Evolutionary conservation across 768 basidiomycete genomes (phyloP), one percentile per base, ranked within the genome.

Genomic region (Rhodocollybia butyracea): DNA sequence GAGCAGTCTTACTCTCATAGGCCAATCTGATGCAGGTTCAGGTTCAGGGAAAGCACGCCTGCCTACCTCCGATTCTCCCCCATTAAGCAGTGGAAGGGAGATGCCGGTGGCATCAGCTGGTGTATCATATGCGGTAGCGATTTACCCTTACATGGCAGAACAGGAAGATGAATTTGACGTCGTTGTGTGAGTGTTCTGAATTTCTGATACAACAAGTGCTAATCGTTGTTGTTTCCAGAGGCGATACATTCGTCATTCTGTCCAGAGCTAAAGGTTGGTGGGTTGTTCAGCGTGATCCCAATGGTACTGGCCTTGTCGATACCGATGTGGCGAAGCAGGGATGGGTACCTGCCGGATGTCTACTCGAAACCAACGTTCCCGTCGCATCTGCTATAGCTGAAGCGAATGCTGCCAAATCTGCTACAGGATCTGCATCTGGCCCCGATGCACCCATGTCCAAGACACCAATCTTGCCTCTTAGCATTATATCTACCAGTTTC

Each of bases 101-200:
- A 76, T 77, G 27, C 76, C 77, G 47, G 63, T 75, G 36, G 61
- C 72, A 2, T 71, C 72, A n/a, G 71, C 69, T 48, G 85, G 84
- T 13, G 79, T 94, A 19, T 94, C 94, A 11, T 99, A 97, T 65
- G 95, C 96, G 2, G 92, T 99, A 31, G 94, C 95, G 29, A 98
- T 98, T 61, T 98, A 99, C 66, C 97, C 97, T 42, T 98, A 99
- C 69, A 89, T 95, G 84, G 94, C 96, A 5, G 97, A 98, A 70
- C 89, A 97, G 67, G 94, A 97, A 55, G 97, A 98, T 68, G 97
- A 99, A 68, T 98, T 98, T 68, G 94, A 98, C 66, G 97, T 98
- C 2, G 85, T 90, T 36, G 95, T 99, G 88, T 97, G 70, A 73
- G 90, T 80, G 32, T 55, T 30, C 51, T 29, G 13, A 36, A 21